These are phyloP conservation scores for Casuarina cunninghamiana DNA, from an alignment of 306 rosid species.

Conservation along the genomic window DNA sequence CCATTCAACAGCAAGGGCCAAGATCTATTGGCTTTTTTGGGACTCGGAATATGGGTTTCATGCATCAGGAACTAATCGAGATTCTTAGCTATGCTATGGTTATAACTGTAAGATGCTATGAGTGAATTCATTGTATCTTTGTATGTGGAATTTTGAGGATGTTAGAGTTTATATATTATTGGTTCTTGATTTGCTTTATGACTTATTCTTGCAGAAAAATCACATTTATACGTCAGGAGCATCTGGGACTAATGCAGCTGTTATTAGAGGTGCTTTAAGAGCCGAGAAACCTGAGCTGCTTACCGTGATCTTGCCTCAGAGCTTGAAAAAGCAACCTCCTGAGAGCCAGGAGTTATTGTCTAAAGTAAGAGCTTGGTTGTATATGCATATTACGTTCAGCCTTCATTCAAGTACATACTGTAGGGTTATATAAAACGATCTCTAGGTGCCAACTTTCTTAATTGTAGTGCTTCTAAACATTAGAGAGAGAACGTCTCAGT, in stretches of 20 bases:
- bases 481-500: background rate
- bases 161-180: constrained; percentile 15
- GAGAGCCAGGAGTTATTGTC: constrained; percentile 98
- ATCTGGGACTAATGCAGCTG: constrained; percentile 99
- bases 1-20: constrained; percentile 99
- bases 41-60: constrained; percentile 98
- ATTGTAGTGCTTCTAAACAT: background rate
- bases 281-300: constrained; percentile 98
- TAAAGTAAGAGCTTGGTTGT: constrained; percentile 59
- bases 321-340: constrained; percentile 92
- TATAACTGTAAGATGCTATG: constrained; percentile 77
- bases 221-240: constrained; percentile 99
- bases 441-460: background rate
- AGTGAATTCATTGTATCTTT: constrained; percentile 10
- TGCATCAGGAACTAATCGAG: constrained; percentile 98
- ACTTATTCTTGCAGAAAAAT: constrained; percentile 62
- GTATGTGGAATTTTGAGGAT: constrained; percentile 21
- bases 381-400: background rate
- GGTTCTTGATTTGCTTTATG: constrained; percentile 13
- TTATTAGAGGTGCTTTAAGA: constrained; percentile 97
- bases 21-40: constrained; percentile 97
- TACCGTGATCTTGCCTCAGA: constrained; percentile 96
- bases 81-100: constrained; percentile 99
- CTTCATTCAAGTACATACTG: background rate
- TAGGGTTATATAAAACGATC: background rate